Evolutionary conservation across 768 basidiomycete species (phyloP), one percentile per base, ranked within the genome.

Genomic region (Dendrothele bispora): DNA sequence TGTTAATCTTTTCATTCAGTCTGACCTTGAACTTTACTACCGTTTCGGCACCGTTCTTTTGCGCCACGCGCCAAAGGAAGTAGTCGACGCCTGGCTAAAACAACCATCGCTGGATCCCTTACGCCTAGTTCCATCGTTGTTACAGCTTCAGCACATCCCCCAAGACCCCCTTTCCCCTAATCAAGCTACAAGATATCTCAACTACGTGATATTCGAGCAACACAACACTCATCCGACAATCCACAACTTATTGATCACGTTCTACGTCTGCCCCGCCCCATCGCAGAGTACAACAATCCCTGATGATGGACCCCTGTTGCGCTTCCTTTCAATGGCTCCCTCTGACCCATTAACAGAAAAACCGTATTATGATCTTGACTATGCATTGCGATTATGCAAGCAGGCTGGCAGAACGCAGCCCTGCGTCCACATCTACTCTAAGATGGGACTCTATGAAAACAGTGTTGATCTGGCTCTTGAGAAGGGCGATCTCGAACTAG

Each of bases 391-490:
- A 15, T 66, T 98, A 36, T 98, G 95, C 74, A 95, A 91, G 62
- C 80, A 83, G 57, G 75, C 86, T 29, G 80, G 83, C 7, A 73
- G 90, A 34, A 88, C 82, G 12, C 91, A 91, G 57, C 83, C 95
- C 7, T 98, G 95, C 64, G 93, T 98, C 29, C 88, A 91, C 57
- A 94, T 99, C 40, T 99, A 98, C 67, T 88, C 92, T 7, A 91
- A 95, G 70, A 94, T 99, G 93, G 95, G 92, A 3, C 72, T 98
- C 35, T 98, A 88, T 76, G 97, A 98, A 71, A 92, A 91, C 55
- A 91, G 90, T 51, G 95, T 99, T 30, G 95, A 98, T 64, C 74
- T 98, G 37, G 95, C 97, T 1, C 70, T 99, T 41, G 84, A 91
- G 63, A 93, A 93, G 61, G 95, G 94, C 5, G 97, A 99, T 61